These are phyloP conservation scores for Chaetothyriales sp. DNA, from an alignment of 2,329 filamentous ascomycete species.

Conservation along the genomic window DNA sequence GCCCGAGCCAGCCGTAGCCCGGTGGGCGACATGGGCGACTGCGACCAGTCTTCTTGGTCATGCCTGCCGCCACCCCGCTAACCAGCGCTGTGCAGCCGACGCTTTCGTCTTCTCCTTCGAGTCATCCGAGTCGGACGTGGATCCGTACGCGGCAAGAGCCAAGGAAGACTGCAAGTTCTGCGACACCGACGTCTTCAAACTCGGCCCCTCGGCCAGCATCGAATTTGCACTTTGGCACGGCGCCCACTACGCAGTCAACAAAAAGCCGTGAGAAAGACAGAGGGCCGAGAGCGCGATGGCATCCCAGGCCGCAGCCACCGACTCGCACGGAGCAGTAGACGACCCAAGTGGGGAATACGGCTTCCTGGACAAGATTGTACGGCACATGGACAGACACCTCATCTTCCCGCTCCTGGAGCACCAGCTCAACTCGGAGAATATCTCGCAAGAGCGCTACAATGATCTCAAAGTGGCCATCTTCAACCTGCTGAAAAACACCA, in stretches of 20 bases:
- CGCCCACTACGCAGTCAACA: neutral
- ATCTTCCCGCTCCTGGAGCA: constrained; percentile 96
- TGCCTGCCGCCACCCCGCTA: neutral
- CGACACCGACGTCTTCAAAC: neutral
- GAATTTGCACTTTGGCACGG: neutral
- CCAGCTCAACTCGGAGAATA: constrained; percentile 66
- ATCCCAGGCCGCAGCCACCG: too few relatives aligned
- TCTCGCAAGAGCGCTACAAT: constrained; percentile 46
- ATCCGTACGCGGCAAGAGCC: neutral
- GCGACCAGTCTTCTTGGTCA: too few relatives aligned
- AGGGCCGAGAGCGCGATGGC: neutral
- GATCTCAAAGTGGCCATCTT: constrained; percentile 80
- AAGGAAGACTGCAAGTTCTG: neutral
- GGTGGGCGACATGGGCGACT: too few relatives aligned
- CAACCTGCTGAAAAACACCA: constrained; percentile 87
- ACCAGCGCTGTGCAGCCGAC: neutral
- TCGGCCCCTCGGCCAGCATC: neutral
- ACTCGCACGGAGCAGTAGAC: constrained; percentile 3
- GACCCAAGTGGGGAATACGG: constrained; percentile 56
- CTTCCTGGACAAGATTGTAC: constrained; percentile 77
- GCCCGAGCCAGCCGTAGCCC: neutral
- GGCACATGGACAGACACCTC: constrained; percentile 86
- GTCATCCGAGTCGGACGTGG: neutral
- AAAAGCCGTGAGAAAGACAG: neutral
- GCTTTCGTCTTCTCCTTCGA: neutral